A percentile compares a stretch with the other conserved stretches of the same genome.
Conservation (phyloP, 768 basidiomycete species). For the Sarcodon sp. region DNA sequence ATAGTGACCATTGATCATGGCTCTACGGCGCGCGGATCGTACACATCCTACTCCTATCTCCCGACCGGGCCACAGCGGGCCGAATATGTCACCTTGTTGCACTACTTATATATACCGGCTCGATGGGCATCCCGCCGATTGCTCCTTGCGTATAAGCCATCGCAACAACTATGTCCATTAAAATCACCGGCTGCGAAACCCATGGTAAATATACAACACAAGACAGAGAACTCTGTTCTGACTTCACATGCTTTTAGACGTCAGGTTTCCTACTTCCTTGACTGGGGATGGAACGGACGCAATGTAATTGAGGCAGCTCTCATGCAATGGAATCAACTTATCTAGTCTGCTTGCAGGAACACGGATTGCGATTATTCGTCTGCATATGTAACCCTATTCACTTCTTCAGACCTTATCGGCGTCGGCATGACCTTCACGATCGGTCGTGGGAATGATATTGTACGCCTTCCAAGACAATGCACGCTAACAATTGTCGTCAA, state of each 20-base stretch:
- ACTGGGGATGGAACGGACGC: constrained; percentile 91
- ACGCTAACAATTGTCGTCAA: not conserved
- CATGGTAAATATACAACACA: constrained; percentile 29
- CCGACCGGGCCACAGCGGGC: no score
- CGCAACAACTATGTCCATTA: constrained; percentile 16
- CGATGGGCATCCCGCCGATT: no score
- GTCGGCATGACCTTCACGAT: constrained; percentile 94
- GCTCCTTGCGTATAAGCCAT: no score
- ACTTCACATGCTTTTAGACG: constrained; percentile 32
- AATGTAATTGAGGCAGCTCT: constrained; percentile 37
- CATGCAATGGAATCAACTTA: not conserved
- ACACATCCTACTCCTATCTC: no score
- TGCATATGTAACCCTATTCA: constrained; percentile 75
- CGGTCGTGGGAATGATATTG: constrained; percentile 91
- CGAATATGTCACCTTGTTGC: no score
- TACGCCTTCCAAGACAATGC: constrained; percentile 12
- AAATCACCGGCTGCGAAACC: constrained; percentile 43
- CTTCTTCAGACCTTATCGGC: constrained; percentile 62
- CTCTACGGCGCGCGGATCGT: no score
- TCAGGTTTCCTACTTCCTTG: constrained; percentile 86
- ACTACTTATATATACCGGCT: no score
- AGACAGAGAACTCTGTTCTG: constrained; percentile 1
- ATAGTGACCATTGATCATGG: no score
- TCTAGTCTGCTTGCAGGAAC: constrained; percentile 43
- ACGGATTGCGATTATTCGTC: constrained; percentile 94